Percentiles rank a stretch among this genome's conserved stretches.
phyloP scores from a whole-genome alignment of 106 monocot species.

The Allium sativum region DNA sequence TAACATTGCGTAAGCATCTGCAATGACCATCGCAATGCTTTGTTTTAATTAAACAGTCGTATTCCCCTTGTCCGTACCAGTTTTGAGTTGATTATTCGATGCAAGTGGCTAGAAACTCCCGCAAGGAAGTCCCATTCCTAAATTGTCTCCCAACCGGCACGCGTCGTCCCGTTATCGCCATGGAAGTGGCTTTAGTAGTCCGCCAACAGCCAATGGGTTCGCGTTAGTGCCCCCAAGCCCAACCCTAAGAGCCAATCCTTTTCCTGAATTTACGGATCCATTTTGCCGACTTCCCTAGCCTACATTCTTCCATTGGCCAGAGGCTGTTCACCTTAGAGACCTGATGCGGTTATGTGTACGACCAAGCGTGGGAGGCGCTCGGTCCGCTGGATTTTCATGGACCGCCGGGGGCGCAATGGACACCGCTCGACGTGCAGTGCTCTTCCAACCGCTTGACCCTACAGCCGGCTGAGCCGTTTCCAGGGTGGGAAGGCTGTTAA shows the following conservation, averaged over 20 bases:
- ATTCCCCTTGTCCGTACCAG: constrained; percentile 25
- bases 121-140: constrained; percentile 10
- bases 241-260: no score
- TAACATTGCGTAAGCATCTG: constrained; percentile 70
- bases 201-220: constrained; percentile 20
- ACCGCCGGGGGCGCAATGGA: not conserved
- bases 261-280: no score
- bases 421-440: no score
- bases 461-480: no score
- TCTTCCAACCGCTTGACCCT: no score
- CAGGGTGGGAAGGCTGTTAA: no score
- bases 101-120: constrained; percentile 13
- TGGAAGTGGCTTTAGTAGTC: constrained; percentile 17
- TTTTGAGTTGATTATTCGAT: constrained; percentile 22
- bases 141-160: constrained; percentile 14
- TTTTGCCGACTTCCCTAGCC: no score
- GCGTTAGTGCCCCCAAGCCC: not conserved
- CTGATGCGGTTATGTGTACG: no score
- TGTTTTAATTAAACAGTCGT: constrained; percentile 53
- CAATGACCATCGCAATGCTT: constrained; percentile 58
- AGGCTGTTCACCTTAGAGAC: no score
- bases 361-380: no score
- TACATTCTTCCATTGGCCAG: no score
- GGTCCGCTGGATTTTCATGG: not conserved
- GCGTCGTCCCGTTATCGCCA: constrained; percentile 17